Evolutionary conservation across 257 asterid genomes (phyloP).

Genomic region (Capsicum chinense): DNA sequence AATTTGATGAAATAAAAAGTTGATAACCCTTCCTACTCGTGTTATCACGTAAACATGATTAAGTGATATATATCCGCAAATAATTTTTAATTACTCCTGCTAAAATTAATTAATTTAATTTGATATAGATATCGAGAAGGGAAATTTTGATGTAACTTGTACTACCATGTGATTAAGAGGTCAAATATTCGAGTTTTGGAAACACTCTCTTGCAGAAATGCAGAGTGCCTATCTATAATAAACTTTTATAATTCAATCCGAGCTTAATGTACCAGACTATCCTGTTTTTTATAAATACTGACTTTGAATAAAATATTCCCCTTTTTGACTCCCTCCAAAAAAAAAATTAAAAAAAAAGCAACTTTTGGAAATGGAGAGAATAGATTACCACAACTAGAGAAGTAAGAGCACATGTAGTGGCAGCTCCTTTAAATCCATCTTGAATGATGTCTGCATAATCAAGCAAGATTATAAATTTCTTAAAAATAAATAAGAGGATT

Average conservation of each 20-base stretch:
- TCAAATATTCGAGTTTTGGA: too few species aligned
- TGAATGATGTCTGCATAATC: constrained; percentile 15
- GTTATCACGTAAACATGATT: background rate
- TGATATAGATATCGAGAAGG: background rate
- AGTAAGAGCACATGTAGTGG: constrained; percentile 25
- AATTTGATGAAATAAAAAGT: background rate
- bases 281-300: too few species aligned
- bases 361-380: background rate
- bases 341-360: background rate
- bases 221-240: too few species aligned
- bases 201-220: too few species aligned
- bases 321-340: background rate
- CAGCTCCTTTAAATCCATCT: constrained; percentile 29
- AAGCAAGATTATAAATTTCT: background rate
- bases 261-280: too few species aligned
- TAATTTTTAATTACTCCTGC: background rate
- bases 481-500: background rate
- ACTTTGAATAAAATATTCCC: background rate
- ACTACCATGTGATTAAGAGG: too few species aligned
- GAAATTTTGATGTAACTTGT: too few species aligned
- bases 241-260: too few species aligned
- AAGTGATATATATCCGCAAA: background rate
- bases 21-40: background rate
- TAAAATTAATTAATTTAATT: background rate
- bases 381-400: constrained; percentile 22